Base-by-base conservation (phyloP, 805 yeast species). In the Candida michaelii region DNA sequence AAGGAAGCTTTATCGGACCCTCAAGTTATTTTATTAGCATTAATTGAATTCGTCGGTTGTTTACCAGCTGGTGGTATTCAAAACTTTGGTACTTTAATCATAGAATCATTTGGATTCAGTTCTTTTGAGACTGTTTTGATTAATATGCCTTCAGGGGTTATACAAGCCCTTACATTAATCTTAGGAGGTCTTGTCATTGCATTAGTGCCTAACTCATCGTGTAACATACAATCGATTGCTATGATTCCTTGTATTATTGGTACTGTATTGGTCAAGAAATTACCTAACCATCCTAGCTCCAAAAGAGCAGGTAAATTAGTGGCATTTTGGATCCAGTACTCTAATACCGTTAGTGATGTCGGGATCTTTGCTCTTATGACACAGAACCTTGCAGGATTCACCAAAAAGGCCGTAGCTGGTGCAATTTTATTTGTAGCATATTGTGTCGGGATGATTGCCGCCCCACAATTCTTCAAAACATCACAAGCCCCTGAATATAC, bases 11-110 rank as follows among this genome's bases (percentile, higher is more conserved):
- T 64, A 55, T 31, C 50, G 46, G 62, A 58, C 62, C 52, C 58
- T 50, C 51, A 59, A 56, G 56, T 73, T 36, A 65, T 54, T 27
- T 51, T 48, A 9, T 48, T 45, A 5, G 33, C 37, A 10, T 52
- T 60, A 46, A 62, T 65, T 37, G n/a, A n/a, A n/a, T n/a, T n/a
- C n/a, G n/a, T n/a, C n/a, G n/a, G n/a, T n/a, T n/a, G n/a, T n/a
- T n/a, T n/a, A n/a, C 69, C 70, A 13, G 63, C 63, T 41, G 70
- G 71, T 29, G 68, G 66, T 6, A 33, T 59, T 7, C 63, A 69
- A 17, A 63, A 58, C 52, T 51, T 68, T 49, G 59, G 70, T 43
- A 44, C 64, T 42, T 25, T 43, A 5, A 42, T 46, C 2, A 32
- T 44, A 30, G 23, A 18, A 13, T 30, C 16, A 11, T 40, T 44